Percentiles rank a stretch among this genome's conserved stretches.
These are phyloP conservation scores for Yarrowia galli DNA, from an alignment of 1,139 yeast species.

Conservation along the genomic window DNA sequence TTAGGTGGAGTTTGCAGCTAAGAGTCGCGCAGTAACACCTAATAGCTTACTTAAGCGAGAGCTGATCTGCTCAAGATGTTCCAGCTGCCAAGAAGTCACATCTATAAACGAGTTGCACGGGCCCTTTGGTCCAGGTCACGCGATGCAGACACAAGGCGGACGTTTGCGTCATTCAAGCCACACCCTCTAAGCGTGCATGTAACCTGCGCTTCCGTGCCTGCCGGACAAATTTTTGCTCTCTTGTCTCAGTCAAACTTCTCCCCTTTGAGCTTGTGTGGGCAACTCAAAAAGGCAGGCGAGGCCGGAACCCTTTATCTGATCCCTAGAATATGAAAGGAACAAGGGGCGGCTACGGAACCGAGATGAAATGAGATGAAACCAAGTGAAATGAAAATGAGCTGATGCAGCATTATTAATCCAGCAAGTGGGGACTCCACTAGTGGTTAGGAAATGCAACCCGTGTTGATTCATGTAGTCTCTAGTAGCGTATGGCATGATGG, in stretches of 20 bases:
- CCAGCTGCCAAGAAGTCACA: background rate
- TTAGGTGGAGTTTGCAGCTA: background rate
- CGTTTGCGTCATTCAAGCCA: slow-evolving; percentile 32
- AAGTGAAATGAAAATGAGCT: background rate
- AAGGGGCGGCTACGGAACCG: background rate
- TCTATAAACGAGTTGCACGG: slow-evolving; percentile 1
- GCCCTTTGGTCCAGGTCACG: slow-evolving; percentile 31
- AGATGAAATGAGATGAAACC: slow-evolving; percentile 3
- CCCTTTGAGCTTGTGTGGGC: background rate
- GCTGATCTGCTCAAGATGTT: background rate
- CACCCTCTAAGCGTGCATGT: slow-evolving; percentile 7
- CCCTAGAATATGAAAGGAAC: background rate
- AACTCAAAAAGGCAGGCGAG: slow-evolving; percentile 18
- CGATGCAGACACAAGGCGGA: slow-evolving; percentile 2
- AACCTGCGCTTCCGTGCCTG: slow-evolving; percentile 8
- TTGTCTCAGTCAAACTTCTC: background rate
- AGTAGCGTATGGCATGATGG: background rate
- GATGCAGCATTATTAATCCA: background rate
- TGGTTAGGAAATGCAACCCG: background rate
- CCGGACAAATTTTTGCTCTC: slow-evolving; percentile 18
- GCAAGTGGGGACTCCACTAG: background rate
- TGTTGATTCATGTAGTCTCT: too few relatives aligned
- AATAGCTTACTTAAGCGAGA: background rate
- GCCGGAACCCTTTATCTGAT: slow-evolving; percentile 20
- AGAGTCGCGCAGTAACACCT: background rate